Conservation (phyloP, 768 basidiomycete genomes). For the Naganishia friedmannii region DNA sequence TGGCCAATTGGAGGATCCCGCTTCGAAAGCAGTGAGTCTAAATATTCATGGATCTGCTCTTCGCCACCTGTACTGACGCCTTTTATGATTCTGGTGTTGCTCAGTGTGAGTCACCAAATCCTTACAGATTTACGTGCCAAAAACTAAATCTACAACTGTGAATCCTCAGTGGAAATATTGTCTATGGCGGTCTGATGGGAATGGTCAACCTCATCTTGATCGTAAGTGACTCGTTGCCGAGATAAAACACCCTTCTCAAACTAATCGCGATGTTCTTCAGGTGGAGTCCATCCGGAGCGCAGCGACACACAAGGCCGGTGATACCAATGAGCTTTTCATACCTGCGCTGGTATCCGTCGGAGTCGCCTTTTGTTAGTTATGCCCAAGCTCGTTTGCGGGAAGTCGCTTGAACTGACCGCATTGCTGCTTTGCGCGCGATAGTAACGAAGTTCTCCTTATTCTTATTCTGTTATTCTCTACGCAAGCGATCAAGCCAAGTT, state of each 20-base stretch:
- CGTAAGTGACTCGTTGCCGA: too few relatives aligned
- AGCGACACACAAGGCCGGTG: conserved; percentile 59
- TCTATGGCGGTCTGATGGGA: conserved; percentile 84
- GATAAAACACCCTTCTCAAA: too few relatives aligned
- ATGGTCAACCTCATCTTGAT: conserved; percentile 87
- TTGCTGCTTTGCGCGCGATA: conserved; percentile 44
- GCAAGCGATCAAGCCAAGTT: conserved; percentile 82
- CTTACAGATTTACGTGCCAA: too few relatives aligned
- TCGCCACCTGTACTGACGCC: not conserved
- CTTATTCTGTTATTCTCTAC: conserved; percentile 75
- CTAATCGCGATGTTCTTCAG: too few relatives aligned
- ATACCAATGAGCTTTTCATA: conserved; percentile 68
- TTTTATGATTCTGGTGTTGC: conserved; percentile 30
- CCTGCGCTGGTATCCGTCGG: conserved; percentile 79
- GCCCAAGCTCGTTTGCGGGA: not conserved
- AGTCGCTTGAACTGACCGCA: conserved; percentile 6
- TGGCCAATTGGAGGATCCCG: conserved; percentile 93
- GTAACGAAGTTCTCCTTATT: conserved; percentile 83
- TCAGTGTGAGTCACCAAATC: conserved; percentile 25
- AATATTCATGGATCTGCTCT: not conserved
- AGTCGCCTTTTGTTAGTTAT: conserved; percentile 66
- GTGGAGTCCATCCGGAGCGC: conserved; percentile 76
- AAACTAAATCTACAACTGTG: too few relatives aligned
- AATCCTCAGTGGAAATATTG: conserved; percentile 67
- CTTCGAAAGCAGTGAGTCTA: conserved; percentile 63